Percentiles rank a stretch among this genome's conserved stretches.
These are phyloP conservation scores for Aspergillus flavus DNA, from an alignment of 2,329 filamentous ascomycete genomes.

Conservation along the genomic window DNA sequence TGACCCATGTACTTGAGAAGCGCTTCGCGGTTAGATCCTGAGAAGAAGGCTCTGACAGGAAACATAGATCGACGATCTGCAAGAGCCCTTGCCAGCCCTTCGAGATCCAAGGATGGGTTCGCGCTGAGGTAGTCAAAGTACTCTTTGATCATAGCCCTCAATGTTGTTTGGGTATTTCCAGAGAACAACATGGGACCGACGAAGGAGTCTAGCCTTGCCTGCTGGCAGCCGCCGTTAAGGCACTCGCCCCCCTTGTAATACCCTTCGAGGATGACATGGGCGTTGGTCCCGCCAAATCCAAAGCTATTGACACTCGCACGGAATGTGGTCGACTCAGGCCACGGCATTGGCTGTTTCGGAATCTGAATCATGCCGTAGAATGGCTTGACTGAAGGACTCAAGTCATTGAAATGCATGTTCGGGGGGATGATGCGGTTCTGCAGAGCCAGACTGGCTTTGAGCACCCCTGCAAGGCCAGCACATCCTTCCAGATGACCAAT, in stretches of 20 bases:
- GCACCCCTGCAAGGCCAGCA: too few species aligned
- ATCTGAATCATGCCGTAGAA: too few species aligned
- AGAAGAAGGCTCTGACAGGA: neutral
- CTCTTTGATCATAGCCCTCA: conserved; percentile 30
- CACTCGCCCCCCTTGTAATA: too few species aligned
- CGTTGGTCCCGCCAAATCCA: conserved; percentile 22
- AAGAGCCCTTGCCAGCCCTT: neutral
- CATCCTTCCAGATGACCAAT: too few species aligned
- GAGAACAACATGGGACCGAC: conserved; percentile 11
- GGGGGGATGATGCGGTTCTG: too few species aligned
- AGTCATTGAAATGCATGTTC: too few species aligned
- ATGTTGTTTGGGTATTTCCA: conserved; percentile 30
- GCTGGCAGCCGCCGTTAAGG: too few species aligned
- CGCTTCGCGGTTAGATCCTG: too few species aligned
- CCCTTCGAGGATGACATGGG: too few species aligned
- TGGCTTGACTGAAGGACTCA: too few species aligned
- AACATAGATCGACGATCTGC: neutral
- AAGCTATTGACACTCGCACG: conserved; percentile 49
- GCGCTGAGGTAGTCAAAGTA: conserved; percentile 53
- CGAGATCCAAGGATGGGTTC: conserved; percentile 24
- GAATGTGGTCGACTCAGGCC: conserved; percentile 21
- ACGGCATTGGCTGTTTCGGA: conserved; percentile 19
- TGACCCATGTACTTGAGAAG: neutral
- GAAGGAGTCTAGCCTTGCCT: too few species aligned
- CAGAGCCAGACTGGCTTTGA: too few species aligned